These are phyloP conservation scores for Aspergillus vadensis DNA, from an alignment of 2,329 filamentous ascomycete genomes.

Conservation along the genomic window DNA sequence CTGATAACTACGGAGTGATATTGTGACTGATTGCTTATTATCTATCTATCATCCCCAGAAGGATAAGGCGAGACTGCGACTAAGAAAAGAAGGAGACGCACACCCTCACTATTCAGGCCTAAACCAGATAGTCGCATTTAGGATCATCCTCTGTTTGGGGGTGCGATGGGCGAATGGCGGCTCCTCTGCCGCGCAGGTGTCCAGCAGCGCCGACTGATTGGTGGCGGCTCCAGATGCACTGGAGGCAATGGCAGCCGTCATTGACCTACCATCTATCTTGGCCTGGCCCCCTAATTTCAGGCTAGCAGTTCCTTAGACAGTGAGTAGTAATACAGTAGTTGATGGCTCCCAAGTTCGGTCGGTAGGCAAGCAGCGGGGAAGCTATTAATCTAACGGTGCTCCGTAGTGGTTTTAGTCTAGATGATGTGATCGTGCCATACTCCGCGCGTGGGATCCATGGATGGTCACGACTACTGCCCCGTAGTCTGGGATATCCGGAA, in stretches of 20 bases:
- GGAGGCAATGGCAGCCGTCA: neutral
- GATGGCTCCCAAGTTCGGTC: too few species aligned
- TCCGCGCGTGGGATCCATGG: neutral
- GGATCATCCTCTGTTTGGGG: constrained; percentile 9
- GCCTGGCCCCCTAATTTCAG: neutral
- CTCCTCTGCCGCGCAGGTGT: constrained; percentile 23
- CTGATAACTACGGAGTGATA: too few species aligned
- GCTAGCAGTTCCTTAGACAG: neutral
- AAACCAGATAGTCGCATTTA: constrained; percentile 2
- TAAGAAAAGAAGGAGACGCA: neutral
- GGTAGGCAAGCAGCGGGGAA: neutral
- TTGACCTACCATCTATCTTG: neutral
- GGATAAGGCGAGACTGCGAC: neutral
- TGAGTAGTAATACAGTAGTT: too few species aligned
- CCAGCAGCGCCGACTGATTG: constrained; percentile 13
- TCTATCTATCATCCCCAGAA: neutral
- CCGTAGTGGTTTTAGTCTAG: neutral
- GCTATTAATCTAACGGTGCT: neutral
- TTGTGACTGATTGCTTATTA: neutral
- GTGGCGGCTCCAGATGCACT: neutral
- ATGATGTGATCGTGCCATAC: neutral
- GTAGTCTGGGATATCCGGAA: neutral
- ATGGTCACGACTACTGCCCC: too few species aligned
- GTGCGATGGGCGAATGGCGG: constrained; percentile 29
- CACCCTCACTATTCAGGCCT: neutral